Base-by-base conservation (phyloP, 768 basidiomycete genomes). In the Termitomyces sp. region DNA sequence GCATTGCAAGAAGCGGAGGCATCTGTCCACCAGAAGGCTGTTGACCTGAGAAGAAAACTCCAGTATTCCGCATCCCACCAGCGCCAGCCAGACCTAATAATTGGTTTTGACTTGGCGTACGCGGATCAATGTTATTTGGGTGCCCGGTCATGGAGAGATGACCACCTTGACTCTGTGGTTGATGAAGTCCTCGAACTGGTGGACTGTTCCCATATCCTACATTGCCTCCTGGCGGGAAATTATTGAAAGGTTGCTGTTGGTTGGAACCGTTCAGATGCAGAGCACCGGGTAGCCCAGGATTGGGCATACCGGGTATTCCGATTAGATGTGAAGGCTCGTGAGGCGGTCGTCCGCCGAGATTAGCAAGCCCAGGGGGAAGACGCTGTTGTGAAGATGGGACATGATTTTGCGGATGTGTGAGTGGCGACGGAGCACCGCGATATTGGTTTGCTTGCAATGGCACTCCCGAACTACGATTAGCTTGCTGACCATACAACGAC, bases 261-360 rank as follows among this genome's bases (percentile, higher is more conserved):
- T 74, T 71, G 45, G 77, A 75, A 4, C 71, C 75, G 63, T 78
- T 83, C 50, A 72, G 70, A 59, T 81, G 83, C 20, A 84, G 61
- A 30, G 73, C 69, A 48, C 73, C 71, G 61, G 82, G 83, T 41
- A 83, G 66, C 6, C 75, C 74, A 20, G 75, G 76, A 42, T 80
- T 73, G 24, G 75, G 72, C 58, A 78, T 68, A 20, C 76, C 76
- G 53, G 77, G 72, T 66, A 84, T 73, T 31, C 83, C 80, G 30
- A 82, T 66, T 65, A 86, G 87, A 64, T 89, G 90, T 9, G 79
- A 78, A 22, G 88, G 83, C 53, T 92, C 91, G 63, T 91, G 89
- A 3, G 90, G 90, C 24, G 89, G 90, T 7, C 91, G 85, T 45
- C 83, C 89, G 31, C 91, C 91, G 20, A 93, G 80, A 66, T 91